Evolutionary conservation across 129 eudicot genomes (phyloP).

Genomic region (Ambrosia artemisiifolia): DNA sequence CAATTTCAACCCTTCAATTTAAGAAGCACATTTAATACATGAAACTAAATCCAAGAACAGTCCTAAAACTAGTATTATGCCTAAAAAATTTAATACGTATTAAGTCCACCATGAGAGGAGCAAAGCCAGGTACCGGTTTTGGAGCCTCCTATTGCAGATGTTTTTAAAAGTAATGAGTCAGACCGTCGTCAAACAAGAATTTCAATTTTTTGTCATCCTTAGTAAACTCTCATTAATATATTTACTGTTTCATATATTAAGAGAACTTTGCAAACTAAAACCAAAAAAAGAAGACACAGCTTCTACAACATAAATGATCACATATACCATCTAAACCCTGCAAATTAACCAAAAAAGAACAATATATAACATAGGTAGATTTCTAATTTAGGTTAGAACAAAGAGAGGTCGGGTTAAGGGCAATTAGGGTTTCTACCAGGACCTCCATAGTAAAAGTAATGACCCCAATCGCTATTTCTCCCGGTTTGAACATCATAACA

Average conservation of each 20-base stretch:
- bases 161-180: too few relatives aligned
- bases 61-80: too few relatives aligned
- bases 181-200: too few relatives aligned
- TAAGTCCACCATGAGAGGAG: too few relatives aligned
- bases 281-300: not conserved
- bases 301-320: not conserved
- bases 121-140: too few relatives aligned
- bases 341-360: not conserved
- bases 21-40: not conserved
- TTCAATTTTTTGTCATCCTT: too few relatives aligned
- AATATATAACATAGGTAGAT: not conserved
- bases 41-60: not conserved
- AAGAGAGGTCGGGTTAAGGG: not conserved
- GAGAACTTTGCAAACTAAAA: not conserved
- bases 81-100: too few relatives aligned
- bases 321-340: slow-evolving; percentile 1
- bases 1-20: not conserved
- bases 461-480: not conserved
- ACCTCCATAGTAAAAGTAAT: slow-evolving; percentile 3
- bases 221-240: too few relatives aligned
- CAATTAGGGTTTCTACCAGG: slow-evolving; percentile 5
- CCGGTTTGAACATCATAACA: not conserved
- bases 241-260: not conserved
- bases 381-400: not conserved
- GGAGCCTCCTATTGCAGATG: too few relatives aligned